A percentile compares a stretch with the other conserved stretches of the same genome.
phyloP scores from a whole-genome alignment of 805 yeast genomes.

The Ogataea nitratoaversa region DNA sequence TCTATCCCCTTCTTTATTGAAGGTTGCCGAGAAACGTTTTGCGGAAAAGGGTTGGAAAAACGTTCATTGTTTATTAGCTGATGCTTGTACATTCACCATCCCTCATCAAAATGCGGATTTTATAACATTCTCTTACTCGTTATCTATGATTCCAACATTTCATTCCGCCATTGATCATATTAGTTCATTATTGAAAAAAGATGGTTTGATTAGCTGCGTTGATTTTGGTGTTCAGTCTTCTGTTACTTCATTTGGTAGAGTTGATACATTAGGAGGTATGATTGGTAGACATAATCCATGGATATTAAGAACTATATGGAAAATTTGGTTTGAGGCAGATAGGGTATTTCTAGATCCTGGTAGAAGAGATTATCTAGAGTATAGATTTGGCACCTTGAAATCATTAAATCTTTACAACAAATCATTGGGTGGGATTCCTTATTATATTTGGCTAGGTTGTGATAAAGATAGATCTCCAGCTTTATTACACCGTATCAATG shows the following conservation, averaged over 20 bases:
- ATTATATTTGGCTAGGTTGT: slow-evolving; percentile 80
- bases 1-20: slow-evolving; percentile 72
- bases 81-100: slow-evolving; percentile 67
- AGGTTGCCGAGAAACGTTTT: slow-evolving; percentile 62
- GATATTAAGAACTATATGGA: slow-evolving; percentile 78
- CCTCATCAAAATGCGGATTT: slow-evolving; percentile 56
- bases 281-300: slow-evolving; percentile 70
- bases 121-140: slow-evolving; percentile 73
- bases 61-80: slow-evolving; percentile 67
- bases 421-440: slow-evolving; percentile 69
- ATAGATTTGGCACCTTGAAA: slow-evolving; percentile 77
- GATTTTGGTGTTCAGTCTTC: slow-evolving; percentile 77
- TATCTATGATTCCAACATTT: slow-evolving; percentile 82
- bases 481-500: slow-evolving; percentile 51
- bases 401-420: slow-evolving; percentile 64
- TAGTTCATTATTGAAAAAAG: slow-evolving; percentile 43
- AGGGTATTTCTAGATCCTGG: slow-evolving; percentile 74
- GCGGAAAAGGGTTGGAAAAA: slow-evolving; percentile 45
- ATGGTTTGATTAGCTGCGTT: slow-evolving; percentile 65
- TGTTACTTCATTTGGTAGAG: slow-evolving; percentile 61
- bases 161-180: slow-evolving; percentile 76
- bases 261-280: slow-evolving; percentile 72
- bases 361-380: slow-evolving; percentile 79
- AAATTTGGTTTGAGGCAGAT: slow-evolving; percentile 84
- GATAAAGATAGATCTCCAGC: slow-evolving; percentile 53